Evolutionary conservation across 2,329 filamentous ascomycete species (phyloP).

Genomic region (Arthrobotrys conoides): DNA sequence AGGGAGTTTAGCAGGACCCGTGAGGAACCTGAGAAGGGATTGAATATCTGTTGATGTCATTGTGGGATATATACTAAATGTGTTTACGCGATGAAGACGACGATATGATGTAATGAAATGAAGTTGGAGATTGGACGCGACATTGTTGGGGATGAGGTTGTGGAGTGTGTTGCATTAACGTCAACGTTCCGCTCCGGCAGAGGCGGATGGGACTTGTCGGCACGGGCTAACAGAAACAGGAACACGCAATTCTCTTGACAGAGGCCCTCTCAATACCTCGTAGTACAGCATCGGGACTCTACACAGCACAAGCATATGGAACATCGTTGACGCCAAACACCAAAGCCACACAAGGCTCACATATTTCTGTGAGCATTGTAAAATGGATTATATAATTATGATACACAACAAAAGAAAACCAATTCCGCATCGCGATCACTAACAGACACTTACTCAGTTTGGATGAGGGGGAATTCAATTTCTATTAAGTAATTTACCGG

Average conservation of each 20-base stretch:
- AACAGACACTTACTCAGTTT: background rate
- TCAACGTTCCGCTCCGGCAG: conserved; percentile 12
- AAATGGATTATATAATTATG: too few species aligned
- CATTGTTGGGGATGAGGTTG: conserved; percentile 31
- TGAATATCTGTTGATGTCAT: conserved; percentile 55
- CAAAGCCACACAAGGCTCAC: too few species aligned
- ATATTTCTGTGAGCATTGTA: too few species aligned
- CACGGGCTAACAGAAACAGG: too few species aligned
- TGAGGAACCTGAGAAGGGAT: conserved; percentile 49
- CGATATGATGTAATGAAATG: conserved; percentile 41
- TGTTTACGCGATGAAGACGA: conserved; percentile 9
- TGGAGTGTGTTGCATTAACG: conserved; percentile 40
- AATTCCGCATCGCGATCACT: conserved; percentile 22
- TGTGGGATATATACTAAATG: background rate
- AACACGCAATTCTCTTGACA: too few species aligned
- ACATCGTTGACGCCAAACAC: background rate
- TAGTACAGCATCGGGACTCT: too few species aligned
- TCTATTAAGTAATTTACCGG: conserved; percentile 30
- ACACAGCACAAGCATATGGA: too few species aligned
- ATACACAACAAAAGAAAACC: conserved; percentile 14
- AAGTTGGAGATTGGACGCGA: conserved; percentile 16
- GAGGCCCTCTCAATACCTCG: too few species aligned
- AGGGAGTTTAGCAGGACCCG: conserved; percentile 45
- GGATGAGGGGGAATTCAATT: conserved; percentile 9
- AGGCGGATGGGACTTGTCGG: conserved; percentile 18